These are phyloP conservation scores for Saprolegnia parasitica DNA, from an alignment of 352 stramenopile species.

Conservation along the genomic window DNA sequence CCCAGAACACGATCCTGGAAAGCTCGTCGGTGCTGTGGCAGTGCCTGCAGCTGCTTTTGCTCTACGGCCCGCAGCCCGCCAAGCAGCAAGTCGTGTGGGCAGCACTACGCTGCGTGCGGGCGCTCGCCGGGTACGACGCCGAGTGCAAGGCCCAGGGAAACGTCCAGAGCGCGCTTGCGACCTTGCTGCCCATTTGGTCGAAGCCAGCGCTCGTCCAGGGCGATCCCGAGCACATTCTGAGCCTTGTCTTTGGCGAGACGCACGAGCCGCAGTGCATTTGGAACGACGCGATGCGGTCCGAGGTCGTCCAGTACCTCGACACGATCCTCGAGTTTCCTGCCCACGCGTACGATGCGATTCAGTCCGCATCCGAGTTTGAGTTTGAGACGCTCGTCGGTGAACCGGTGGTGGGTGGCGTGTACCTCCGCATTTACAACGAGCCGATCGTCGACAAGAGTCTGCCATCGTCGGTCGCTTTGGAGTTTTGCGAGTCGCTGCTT, in stretches of 20 bases:
- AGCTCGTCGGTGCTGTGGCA: constrained; percentile 15
- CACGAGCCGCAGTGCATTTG: constrained; percentile 22
- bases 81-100: constrained; percentile 22
- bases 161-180: constrained; percentile 14
- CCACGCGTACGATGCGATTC: constrained; percentile 6
- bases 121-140: constrained; percentile 10
- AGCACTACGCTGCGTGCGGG: constrained; percentile 16
- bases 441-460: neutral
- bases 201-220: neutral
- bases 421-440: constrained; percentile 14
- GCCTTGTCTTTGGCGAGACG: neutral
- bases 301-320: constrained; percentile 20
- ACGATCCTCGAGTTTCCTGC: constrained; percentile 21
- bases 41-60: constrained; percentile 9
- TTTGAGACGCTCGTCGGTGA: constrained; percentile 13
- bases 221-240: neutral
- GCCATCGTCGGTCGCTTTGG: constrained; percentile 3
- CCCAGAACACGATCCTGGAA: constrained; percentile 8
- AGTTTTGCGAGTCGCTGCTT: constrained; percentile 23
- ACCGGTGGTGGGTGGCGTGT: constrained; percentile 17
- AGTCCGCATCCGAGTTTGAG: constrained; percentile 2
- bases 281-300: constrained; percentile 20
- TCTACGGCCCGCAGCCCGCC: constrained; percentile 2
- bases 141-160: neutral
- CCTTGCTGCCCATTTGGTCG: constrained; percentile 16